Evolutionary conservation across 140 eudicot species (phyloP).

Genomic region (Cichorium intybus): DNA sequence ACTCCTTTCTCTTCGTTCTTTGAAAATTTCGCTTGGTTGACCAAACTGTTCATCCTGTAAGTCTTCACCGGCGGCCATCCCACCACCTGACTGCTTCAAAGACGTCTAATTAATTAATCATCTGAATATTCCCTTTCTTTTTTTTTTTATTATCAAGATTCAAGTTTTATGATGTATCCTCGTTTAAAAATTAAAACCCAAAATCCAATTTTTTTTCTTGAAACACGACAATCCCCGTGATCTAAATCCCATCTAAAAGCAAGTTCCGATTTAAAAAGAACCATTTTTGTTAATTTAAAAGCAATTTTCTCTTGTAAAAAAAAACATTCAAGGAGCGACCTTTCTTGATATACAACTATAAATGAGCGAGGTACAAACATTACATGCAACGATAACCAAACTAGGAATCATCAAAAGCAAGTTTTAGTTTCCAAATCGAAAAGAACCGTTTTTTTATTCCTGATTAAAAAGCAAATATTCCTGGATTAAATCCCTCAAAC

Average conservation of each 20-base stretch:
- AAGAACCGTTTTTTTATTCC: neutral
- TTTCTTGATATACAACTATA: conserved; percentile 18
- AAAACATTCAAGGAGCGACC: neutral
- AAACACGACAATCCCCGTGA: neutral
- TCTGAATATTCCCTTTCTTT: neutral
- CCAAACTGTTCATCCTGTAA: conserved; percentile 85
- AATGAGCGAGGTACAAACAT: conserved; percentile 13
- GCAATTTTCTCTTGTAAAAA: neutral
- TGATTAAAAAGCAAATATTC: neutral
- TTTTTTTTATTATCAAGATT: neutral
- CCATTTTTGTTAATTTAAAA: neutral
- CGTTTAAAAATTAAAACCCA: neutral
- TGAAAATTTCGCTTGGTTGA: conserved; percentile 65
- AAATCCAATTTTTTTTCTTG: neutral
- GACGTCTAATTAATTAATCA: neutral
- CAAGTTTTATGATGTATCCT: neutral
- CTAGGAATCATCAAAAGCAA: conserved; percentile 2
- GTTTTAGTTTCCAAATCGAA: neutral
- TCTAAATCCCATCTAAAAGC: neutral
- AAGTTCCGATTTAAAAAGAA: neutral
- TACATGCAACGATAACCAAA: conserved; percentile 17
- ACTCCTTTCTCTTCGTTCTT: conserved; percentile 59
- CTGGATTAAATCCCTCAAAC: neutral
- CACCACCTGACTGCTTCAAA: conserved; percentile 71
- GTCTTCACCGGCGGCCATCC: conserved; percentile 97